Base-by-base conservation (phyloP, 2,329 filamentous ascomycete species). In the Penicillium sp. region DNA sequence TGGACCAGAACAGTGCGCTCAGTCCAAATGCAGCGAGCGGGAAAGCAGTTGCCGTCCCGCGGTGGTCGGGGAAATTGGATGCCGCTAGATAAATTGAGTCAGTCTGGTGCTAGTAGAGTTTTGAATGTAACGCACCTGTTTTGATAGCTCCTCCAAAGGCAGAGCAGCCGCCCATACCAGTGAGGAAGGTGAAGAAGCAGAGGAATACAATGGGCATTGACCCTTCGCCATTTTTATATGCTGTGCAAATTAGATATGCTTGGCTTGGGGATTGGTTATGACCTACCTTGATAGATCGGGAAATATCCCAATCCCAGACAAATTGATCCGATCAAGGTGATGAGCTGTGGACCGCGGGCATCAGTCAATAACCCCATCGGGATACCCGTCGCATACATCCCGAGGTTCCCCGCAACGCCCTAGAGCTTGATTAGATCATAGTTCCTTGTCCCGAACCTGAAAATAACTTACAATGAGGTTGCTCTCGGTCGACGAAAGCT, bases 1-100 rank as follows among this genome's bases (percentile, higher is more conserved):
- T 81, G 0, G 94, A 93, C 76, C 97, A 99, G 78, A 97, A 96
- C 75, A 99, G 94, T 50, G 94, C 94, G 70, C 92, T 97, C 53
- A 99, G 77, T 3, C 94, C 94, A 69, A 97, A 97, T 3, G 90
- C 92, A 53, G 94, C 90, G 52, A 97, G 76, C 5, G 94, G 93
- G 65, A 97, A 94, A 1, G 92, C 92, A 5, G 94, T 97, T 5
- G 94, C 94, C 3, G 93, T 96, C 51, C 94, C 94, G 59, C 94
- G 85, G 70, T 96, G 88, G 54, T 88, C 84, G 11, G 93, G 93
- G 85, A 92, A 97, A 74, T 97, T 97, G 60, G 94, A 82, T 9
- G 92, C 92, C 46, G 89, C 92, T 69, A 79, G 79, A 71, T 29
- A 22, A 44, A 24, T 42, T 38, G 14, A 16, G 7, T 67, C 49